Conservation (phyloP, 805 yeast species). For the Hanseniaspora taiwanica region DNA sequence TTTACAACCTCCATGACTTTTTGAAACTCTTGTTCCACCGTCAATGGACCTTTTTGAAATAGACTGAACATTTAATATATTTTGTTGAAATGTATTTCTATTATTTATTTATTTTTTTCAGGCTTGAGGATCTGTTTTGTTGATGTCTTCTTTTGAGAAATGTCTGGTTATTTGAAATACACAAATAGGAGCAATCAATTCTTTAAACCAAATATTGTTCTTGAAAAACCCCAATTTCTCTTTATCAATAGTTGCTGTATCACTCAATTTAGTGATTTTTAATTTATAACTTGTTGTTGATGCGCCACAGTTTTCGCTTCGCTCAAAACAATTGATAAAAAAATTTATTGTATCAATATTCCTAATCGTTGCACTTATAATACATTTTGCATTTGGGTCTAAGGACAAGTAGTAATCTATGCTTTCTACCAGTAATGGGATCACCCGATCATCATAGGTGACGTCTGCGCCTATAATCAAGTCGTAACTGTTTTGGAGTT, state of each 20-base stretch:
- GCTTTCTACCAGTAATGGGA: constrained; percentile 41
- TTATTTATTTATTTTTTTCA: too few relatives aligned
- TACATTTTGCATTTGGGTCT: constrained; percentile 14
- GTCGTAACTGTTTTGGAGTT: constrained; percentile 23
- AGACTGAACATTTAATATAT: too few relatives aligned
- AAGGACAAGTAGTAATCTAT: constrained; percentile 20
- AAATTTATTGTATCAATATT: constrained; percentile 36
- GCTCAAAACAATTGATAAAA: constrained; percentile 28
- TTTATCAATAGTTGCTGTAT: background rate
- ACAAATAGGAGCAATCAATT: constrained; percentile 5
- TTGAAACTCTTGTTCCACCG: too few relatives aligned
- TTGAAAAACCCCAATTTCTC: constrained; percentile 1
- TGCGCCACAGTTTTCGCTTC: background rate
- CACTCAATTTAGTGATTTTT: constrained; percentile 2
- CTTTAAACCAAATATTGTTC: constrained; percentile 3
- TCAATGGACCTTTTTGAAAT: too few relatives aligned
- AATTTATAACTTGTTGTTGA: background rate
- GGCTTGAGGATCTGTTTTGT: too few relatives aligned
- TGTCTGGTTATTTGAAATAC: constrained; percentile 2
- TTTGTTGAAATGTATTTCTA: too few relatives aligned
- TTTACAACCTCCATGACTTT: too few relatives aligned
- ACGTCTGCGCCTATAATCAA: constrained; percentile 75
- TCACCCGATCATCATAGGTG: constrained; percentile 58
- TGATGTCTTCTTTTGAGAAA: background rate
- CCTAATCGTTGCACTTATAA: constrained; percentile 67